Conservation (phyloP, 805 yeast genomes). For the Hanseniaspora mollemarum region DNA sequence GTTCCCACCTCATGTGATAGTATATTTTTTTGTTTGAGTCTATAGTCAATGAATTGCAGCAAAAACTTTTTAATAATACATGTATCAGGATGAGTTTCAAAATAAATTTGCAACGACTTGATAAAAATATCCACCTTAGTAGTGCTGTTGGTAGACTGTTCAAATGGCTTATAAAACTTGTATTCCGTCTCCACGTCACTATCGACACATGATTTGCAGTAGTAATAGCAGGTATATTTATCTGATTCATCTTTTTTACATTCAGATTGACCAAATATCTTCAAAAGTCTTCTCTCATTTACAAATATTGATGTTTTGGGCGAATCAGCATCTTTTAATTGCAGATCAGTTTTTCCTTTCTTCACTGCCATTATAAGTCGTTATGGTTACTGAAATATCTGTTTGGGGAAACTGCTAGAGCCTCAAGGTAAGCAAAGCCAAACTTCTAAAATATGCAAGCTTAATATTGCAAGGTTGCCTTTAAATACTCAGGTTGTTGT, state of each 20-base stretch:
- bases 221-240: not conserved
- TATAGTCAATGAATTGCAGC: not conserved
- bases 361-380: not conserved
- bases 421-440: too few species aligned
- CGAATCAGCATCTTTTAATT: not conserved
- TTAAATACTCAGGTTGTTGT: too few species aligned
- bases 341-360: not conserved
- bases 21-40: not conserved
- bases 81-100: not conserved
- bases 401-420: too few species aligned
- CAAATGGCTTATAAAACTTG: not conserved
- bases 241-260: not conserved
- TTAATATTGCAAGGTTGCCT: too few species aligned
- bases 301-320: conserved; percentile 1
- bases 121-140: not conserved
- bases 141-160: not conserved
- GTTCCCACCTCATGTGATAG: not conserved
- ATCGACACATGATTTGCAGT: not conserved
- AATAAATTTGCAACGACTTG: not conserved
- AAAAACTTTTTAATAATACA: not conserved
- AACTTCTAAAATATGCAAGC: too few species aligned
- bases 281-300: conserved; percentile 1
- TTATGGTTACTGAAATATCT: not conserved
- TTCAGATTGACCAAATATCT: not conserved
- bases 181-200: not conserved